Percentiles rank a stretch among this genome's conserved stretches.
These are phyloP conservation scores for Trapa incisa DNA, from an alignment of 345 rosid genomes.

Conservation along the genomic window DNA sequence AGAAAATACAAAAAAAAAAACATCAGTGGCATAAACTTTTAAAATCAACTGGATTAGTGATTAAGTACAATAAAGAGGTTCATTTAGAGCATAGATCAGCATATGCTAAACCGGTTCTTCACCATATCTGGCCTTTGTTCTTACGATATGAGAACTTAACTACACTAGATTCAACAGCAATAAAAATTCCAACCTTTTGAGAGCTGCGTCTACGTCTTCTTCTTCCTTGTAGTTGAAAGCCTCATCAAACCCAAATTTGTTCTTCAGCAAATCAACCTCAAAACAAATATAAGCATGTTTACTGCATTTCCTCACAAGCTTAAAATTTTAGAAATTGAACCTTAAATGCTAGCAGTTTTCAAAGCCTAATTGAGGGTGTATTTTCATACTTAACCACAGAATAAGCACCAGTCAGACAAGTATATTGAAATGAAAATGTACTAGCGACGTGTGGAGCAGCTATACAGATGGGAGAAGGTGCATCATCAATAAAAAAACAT, in stretches of 20 bases:
- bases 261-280: slow-evolving; percentile 36
- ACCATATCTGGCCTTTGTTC: neutral
- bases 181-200: slow-evolving; percentile 29
- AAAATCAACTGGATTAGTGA: neutral
- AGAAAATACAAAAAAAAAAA: neutral
- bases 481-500: neutral
- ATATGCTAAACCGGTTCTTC: neutral
- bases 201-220: slow-evolving; percentile 19
- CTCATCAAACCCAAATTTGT: slow-evolving; percentile 38
- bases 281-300: neutral
- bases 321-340: neutral
- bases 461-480: neutral
- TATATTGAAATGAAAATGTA: neutral
- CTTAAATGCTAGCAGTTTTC: neutral
- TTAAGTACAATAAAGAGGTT: neutral
- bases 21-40: neutral
- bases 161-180: neutral
- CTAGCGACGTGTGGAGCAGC: neutral
- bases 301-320: neutral
- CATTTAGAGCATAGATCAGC: neutral
- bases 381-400: neutral
- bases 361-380: neutral
- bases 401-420: neutral
- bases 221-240: slow-evolving; percentile 55
- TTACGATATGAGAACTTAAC: no score